phyloP scores from a whole-genome alignment of 2,329 filamentous ascomycete genomes.

The Lasiodiplodia citricola region DNA sequence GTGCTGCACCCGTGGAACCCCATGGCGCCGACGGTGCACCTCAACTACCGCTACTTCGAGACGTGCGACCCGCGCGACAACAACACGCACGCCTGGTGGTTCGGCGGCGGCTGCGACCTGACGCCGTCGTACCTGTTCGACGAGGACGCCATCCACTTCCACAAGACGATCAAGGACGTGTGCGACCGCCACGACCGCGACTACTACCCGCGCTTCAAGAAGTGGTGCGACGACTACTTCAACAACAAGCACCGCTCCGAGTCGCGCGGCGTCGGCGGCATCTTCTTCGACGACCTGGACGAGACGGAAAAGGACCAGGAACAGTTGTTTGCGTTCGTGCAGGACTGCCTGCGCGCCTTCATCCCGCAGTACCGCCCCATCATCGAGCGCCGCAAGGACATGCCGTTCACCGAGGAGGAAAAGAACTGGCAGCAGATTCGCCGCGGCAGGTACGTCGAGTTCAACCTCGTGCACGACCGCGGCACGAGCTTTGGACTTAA shows the following conservation, averaged over 20 bases:
- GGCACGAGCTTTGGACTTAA: constrained; percentile 94
- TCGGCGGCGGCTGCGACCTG: constrained; percentile 91
- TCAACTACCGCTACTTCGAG: constrained; percentile 99
- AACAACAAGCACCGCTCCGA: constrained; percentile 90
- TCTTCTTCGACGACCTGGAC: constrained; percentile 98
- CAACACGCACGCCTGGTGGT: constrained; percentile 92
- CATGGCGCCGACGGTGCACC: constrained; percentile 95
- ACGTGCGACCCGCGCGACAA: constrained; percentile 80
- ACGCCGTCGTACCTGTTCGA: constrained; percentile 95
- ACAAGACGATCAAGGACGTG: constrained; percentile 86
- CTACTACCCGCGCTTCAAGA: constrained; percentile 95
- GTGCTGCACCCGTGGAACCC: constrained; percentile 94
- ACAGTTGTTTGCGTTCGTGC: constrained; percentile 86
- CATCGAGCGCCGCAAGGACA: constrained; percentile 83
- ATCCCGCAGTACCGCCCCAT: constrained; percentile 91
- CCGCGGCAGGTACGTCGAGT: constrained; percentile 95
- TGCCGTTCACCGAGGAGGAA: constrained; percentile 84
- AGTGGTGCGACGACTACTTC: constrained; percentile 99
- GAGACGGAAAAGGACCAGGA: constrained; percentile 84
- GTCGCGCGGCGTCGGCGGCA: constrained; percentile 86
- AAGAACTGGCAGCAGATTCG: constrained; percentile 97
- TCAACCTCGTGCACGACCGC: constrained; percentile 95
- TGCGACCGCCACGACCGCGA: constrained; percentile 92
- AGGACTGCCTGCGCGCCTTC: constrained; percentile 85
- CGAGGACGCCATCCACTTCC: constrained; percentile 96